Evolutionary conservation across 2,329 filamentous ascomycete species (phyloP), one percentile per base, ranked within the genome.

Genomic region (Aureobasidium sp.): DNA sequence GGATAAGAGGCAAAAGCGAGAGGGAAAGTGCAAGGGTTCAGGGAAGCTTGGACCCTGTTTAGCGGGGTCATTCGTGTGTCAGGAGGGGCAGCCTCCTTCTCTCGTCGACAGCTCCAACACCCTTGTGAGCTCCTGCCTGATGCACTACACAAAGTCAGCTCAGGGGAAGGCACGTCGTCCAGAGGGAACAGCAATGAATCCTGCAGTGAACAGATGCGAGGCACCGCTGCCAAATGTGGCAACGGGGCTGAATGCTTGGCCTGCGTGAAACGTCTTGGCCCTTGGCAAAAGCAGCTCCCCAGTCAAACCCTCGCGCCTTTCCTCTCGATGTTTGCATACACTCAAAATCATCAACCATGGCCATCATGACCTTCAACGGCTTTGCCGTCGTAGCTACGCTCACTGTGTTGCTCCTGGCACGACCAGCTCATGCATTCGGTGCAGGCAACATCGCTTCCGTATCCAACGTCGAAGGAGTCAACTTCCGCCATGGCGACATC

Each of bases 401-500:
- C 56, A 4, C 48, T 60, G n/a, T 17, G 59, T 35, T 62, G 16
- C 39, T 56, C 17, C 47, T 47, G 14, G 44, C 58, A 4, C 27
- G 41, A 17, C 66, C 64, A 42, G 66, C 66, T 50, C 60, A 65
- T 25, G 69, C 69, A 44, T 77, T 77, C 57, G 74, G 74, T 45
- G 74, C 74, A 5, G 74, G 74, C 27, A 77, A 77, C 58, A 72
- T 72, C 55, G 69, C 68, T 17, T 69, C 66, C 3, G 65, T 71
- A 37, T 70, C 69, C 24, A 64, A 64, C 42, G 66, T 72, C 48
- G 70, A 77, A 60, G 74, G 74, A 6, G 66, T 72, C 56, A 77
- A 77, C 61, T 77, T 73, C 72, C 71, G 74, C 44, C 74, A 77
- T 73, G 74, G 74, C 55, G 74, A 77, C 59, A 76, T 77, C 53